These are phyloP conservation scores for Ustilago xerochloae DNA, from an alignment of 1,284 basidiomycete species.

Conservation along the genomic window DNA sequence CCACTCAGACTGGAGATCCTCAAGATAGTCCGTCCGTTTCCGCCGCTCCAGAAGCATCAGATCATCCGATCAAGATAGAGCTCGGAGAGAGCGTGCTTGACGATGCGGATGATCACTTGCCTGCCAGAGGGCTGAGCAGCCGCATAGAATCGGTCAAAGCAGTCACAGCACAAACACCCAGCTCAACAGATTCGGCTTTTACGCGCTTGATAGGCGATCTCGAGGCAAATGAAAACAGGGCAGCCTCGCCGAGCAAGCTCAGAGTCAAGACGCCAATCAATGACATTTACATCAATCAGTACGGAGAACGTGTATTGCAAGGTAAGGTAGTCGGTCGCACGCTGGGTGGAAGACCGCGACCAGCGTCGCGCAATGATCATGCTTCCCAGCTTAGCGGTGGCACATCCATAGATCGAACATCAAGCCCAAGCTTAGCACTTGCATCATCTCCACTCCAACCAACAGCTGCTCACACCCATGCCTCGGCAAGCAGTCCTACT, in stretches of 20 bases:
- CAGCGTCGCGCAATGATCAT: conserved; percentile 6
- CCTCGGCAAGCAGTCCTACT: not conserved
- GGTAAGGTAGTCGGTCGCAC: conserved; percentile 47
- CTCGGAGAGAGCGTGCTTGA: conserved; percentile 4
- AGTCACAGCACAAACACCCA: conserved; percentile 1
- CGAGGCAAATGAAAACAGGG: not conserved
- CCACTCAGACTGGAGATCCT: not conserved
- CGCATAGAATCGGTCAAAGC: conserved; percentile 30
- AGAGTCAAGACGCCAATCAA: conserved; percentile 23
- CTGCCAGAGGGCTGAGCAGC: conserved; percentile 24
- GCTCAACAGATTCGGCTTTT: not conserved
- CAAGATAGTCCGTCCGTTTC: not conserved
- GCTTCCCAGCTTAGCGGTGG: not conserved
- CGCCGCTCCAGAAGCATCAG: not conserved
- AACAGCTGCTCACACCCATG: not conserved
- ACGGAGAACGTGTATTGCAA: conserved; percentile 43
- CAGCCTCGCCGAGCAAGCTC: conserved; percentile 19
- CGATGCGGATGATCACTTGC: conserved; percentile 37
- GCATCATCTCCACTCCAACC: not conserved
- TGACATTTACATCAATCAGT: conserved; percentile 54
- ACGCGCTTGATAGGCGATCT: not conserved
- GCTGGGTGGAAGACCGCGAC: conserved; percentile 37
- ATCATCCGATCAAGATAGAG: conserved; percentile 18
- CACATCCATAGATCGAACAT: not conserved
- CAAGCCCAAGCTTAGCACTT: not conserved